Evolutionary conservation across 306 rosid genomes (phyloP).

Genomic region (Purshia tridentata): DNA sequence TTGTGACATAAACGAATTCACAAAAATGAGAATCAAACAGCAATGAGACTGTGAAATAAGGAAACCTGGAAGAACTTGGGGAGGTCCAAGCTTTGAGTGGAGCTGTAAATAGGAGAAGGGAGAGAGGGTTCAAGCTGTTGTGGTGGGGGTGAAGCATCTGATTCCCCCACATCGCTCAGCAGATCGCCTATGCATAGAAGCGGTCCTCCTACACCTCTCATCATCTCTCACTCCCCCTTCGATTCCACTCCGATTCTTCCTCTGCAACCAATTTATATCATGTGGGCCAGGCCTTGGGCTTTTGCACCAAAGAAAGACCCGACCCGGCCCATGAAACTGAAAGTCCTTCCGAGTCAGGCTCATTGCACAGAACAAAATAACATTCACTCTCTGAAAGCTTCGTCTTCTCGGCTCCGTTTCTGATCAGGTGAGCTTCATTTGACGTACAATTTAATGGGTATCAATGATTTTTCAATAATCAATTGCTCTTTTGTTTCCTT

Average conservation of each 20-base stretch:
- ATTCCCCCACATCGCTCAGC: constrained; percentile 76
- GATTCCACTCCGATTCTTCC: background rate
- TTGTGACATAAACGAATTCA: background rate
- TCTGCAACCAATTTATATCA: background rate
- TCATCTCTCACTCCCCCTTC: constrained; percentile 10
- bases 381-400: background rate
- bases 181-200: constrained; percentile 87
- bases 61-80: constrained; percentile 77
- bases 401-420: constrained; percentile 5
- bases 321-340: background rate
- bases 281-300: background rate
- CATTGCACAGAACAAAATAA: background rate
- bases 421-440: constrained; percentile 11
- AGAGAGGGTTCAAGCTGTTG: constrained; percentile 17
- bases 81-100: constrained; percentile 48
- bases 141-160: constrained; percentile 22
- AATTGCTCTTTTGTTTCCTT: background rate
- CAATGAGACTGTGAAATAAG: background rate
- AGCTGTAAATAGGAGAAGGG: constrained; percentile 29
- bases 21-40: background rate
- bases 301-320: background rate
- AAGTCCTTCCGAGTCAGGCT: background rate
- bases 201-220: constrained; percentile 92
- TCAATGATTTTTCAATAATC: background rate
- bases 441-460: background rate